These are phyloP conservation scores for Berberis thunbergii DNA, from an alignment of 164 flowering plant genomes.

Conservation along the genomic window DNA sequence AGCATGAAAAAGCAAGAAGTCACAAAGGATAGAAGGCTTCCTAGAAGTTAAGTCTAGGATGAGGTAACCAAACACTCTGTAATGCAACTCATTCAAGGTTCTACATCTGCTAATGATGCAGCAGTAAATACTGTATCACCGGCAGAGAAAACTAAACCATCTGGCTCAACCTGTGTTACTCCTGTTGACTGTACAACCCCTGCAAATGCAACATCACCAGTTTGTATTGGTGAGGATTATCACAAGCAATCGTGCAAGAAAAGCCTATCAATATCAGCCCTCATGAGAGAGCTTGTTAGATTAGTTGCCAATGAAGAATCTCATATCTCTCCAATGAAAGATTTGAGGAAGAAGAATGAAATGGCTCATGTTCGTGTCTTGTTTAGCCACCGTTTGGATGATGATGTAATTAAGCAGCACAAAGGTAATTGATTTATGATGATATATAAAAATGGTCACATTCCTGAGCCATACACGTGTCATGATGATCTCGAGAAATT, in stretches of 20 bases:
- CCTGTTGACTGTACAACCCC: conserved; percentile 39
- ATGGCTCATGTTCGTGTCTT: conserved; percentile 44
- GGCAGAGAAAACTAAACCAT: conserved; percentile 14
- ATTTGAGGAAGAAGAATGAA: conserved; percentile 61
- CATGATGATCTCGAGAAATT: too few species aligned
- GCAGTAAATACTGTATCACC: conserved; percentile 21
- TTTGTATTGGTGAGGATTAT: conserved; percentile 65
- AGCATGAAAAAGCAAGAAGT: conserved; percentile 3
- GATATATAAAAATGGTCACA: too few species aligned
- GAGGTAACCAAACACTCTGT: conserved; percentile 8
- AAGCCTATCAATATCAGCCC: conserved; percentile 26
- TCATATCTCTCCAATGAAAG: conserved; percentile 24
- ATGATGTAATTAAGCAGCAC: conserved; percentile 67
- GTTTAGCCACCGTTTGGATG: conserved; percentile 84
- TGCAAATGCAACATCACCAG: conserved; percentile 48
- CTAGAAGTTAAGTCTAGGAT: background rate
- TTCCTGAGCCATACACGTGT: too few species aligned
- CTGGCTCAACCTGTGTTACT: conserved; percentile 33
- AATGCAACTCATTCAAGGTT: conserved; percentile 7
- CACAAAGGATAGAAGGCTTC: conserved; percentile 9
- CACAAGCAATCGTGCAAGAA: conserved; percentile 39
- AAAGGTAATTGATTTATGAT: conserved; percentile 44
- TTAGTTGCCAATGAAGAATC: conserved; percentile 19
- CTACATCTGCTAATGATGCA: conserved; percentile 14
- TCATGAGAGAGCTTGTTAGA: conserved; percentile 35